Percentiles rank a stretch among this genome's conserved stretches.
Conservation (phyloP, 495 filamentous ascomycete genomes). For the Penicilliopsis zonata region DNA sequence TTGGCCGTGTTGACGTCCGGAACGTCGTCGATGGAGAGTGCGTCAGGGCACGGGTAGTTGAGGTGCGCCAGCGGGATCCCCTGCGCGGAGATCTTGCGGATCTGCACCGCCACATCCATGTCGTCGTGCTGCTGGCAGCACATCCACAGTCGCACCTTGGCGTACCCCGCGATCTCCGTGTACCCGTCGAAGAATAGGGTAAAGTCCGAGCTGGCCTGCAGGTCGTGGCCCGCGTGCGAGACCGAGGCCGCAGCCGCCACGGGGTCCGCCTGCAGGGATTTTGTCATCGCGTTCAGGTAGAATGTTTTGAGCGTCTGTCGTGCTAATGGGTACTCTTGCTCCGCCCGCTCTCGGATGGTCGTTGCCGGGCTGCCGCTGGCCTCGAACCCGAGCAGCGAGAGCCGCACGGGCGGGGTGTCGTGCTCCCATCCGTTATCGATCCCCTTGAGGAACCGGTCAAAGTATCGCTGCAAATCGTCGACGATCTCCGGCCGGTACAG, state of each 20-base stretch:
- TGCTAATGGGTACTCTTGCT: constrained; percentile 4
- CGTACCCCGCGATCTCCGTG: constrained; percentile 6
- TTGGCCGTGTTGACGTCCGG: constrained; percentile 9
- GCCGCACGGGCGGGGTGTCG: constrained; percentile 13
- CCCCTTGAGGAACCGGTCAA: constrained; percentile 18
- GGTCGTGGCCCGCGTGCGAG: constrained; percentile 3
- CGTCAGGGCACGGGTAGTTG: constrained; percentile 7
- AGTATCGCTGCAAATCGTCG: constrained; percentile 18
- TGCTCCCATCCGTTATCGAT: constrained; percentile 22
- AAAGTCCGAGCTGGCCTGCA: constrained; percentile 6
- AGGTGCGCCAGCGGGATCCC: constrained; percentile 4
- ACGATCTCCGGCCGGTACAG: constrained; percentile 9
- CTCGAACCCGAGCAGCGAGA: constrained; percentile 7
- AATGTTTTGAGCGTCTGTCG: background rate
- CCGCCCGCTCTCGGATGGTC: constrained; percentile 6
- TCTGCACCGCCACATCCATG: constrained; percentile 7
- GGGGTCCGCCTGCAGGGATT: background rate
- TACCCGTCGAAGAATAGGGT: constrained; percentile 4
- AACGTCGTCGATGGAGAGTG: constrained; percentile 2
- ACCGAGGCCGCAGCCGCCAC: background rate
- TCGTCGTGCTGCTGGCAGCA: constrained; percentile 5
- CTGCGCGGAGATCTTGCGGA: constrained; percentile 6
- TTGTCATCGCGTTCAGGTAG: constrained; percentile 1
- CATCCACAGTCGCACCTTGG: constrained; percentile 8
- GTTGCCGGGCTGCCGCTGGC: constrained; percentile 4